These are phyloP conservation scores for Penicillium flavigenum DNA, from an alignment of 495 filamentous ascomycete species.

Conservation along the genomic window DNA sequence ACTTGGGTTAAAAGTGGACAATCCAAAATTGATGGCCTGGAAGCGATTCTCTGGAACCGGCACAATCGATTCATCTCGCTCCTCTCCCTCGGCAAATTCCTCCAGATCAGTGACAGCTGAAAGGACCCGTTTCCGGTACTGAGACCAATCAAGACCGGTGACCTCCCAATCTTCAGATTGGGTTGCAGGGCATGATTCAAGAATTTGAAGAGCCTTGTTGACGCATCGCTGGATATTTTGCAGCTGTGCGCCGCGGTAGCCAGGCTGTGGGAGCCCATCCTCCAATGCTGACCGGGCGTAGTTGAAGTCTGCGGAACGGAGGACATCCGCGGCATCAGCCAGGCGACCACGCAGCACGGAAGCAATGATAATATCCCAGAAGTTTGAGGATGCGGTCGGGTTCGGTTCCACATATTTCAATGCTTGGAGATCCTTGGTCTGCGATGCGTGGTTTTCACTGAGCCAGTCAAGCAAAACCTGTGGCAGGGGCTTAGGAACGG, in stretches of 20 bases:
- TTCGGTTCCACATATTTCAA: conserved; percentile 63
- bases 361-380: conserved; percentile 75
- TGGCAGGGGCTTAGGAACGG: conserved; percentile 56
- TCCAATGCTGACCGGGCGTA: conserved; percentile 59
- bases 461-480: conserved; percentile 79
- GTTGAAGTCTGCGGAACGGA: conserved; percentile 72
- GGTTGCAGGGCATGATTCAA: conserved; percentile 69
- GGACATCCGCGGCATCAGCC: conserved; percentile 55
- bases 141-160: conserved; percentile 68
- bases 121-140: conserved; percentile 70
- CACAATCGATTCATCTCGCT: conserved; percentile 35
- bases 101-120: conserved; percentile 65
- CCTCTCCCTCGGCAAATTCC: conserved; percentile 71
- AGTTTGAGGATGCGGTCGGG: conserved; percentile 68
- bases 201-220: conserved; percentile 59
- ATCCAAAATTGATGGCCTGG: conserved; percentile 56
- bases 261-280: conserved; percentile 57
- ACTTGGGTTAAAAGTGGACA: conserved; percentile 26
- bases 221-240: conserved; percentile 69
- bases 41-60: conserved; percentile 39
- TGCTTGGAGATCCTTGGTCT: conserved; percentile 56
- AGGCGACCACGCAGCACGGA: conserved; percentile 71
- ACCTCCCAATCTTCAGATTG: conserved; percentile 71
- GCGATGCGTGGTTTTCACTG: conserved; percentile 63
- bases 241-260: conserved; percentile 70